Conservation (phyloP, 495 filamentous ascomycete genomes). For the Aspergillus campestris region DNA sequence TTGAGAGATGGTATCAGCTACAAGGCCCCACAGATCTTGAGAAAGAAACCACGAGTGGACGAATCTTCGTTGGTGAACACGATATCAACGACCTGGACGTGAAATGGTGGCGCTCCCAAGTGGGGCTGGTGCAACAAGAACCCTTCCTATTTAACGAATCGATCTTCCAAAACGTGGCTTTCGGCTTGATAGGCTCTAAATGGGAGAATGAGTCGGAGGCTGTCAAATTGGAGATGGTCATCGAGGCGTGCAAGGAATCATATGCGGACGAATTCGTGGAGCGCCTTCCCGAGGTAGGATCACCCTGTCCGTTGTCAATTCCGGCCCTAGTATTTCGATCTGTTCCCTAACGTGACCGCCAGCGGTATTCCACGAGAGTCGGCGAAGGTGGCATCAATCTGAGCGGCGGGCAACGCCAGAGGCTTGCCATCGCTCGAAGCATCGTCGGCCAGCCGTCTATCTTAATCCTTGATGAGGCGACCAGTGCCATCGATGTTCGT, state of each 20-base stretch:
- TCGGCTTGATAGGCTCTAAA: constrained; percentile 52
- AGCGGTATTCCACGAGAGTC: constrained; percentile 29
- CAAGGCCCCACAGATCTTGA: constrained; percentile 6
- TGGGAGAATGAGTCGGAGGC: constrained; percentile 43
- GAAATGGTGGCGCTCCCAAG: constrained; percentile 57
- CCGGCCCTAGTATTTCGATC: neutral
- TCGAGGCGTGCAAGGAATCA: constrained; percentile 18
- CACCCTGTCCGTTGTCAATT: too few relatives aligned
- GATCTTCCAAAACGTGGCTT: constrained; percentile 57
- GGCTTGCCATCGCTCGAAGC: constrained; percentile 63
- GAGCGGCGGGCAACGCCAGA: constrained; percentile 46
- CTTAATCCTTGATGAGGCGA: constrained; percentile 54
- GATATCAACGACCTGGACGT: constrained; percentile 46
- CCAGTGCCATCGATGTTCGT: constrained; percentile 41
- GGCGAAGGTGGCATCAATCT: constrained; percentile 30
- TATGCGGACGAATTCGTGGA: constrained; percentile 28
- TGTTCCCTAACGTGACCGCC: constrained; percentile 25
- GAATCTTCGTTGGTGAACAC: constrained; percentile 34
- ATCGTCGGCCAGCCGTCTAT: constrained; percentile 80
- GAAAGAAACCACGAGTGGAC: constrained; percentile 27
- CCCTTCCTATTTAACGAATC: constrained; percentile 63
- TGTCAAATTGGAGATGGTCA: constrained; percentile 37
- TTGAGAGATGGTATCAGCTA: constrained; percentile 54
- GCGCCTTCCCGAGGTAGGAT: constrained; percentile 19
- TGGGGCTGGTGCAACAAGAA: constrained; percentile 62